Evolutionary conservation across 2,329 filamentous ascomycete species (phyloP).

Genomic region (Pyrenophora graminea): DNA sequence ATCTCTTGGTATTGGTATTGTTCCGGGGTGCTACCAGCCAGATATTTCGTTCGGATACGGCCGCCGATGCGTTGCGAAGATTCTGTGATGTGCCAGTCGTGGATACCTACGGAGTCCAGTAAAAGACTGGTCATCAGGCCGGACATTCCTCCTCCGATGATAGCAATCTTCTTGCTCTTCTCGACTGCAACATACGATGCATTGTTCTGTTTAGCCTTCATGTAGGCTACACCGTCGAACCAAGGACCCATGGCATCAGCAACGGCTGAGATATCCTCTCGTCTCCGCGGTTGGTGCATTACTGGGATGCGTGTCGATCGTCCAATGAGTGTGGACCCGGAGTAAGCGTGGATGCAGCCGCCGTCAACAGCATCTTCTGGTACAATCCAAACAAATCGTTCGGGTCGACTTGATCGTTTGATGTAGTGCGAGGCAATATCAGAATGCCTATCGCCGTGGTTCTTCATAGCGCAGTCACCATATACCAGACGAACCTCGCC

Average conservation of each 20-base stretch:
- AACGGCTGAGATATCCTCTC: slow-evolving; percentile 53
- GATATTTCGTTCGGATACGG: slow-evolving; percentile 66
- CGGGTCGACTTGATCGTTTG: slow-evolving; percentile 45
- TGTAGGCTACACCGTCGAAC: slow-evolving; percentile 67
- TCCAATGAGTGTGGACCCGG: slow-evolving; percentile 47
- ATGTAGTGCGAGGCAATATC: slow-evolving; percentile 48
- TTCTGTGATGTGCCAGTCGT: slow-evolving; percentile 66
- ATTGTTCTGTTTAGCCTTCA: slow-evolving; percentile 59
- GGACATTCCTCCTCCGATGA: slow-evolving; percentile 68
- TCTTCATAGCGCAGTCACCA: slow-evolving; percentile 49
- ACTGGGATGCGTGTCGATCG: slow-evolving; percentile 49
- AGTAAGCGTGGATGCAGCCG: slow-evolving; percentile 54
- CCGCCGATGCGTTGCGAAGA: slow-evolving; percentile 65
- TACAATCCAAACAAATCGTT: slow-evolving; percentile 55
- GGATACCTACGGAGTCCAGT: slow-evolving; percentile 60
- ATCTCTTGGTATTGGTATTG: slow-evolving; percentile 71
- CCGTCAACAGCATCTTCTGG: slow-evolving; percentile 46
- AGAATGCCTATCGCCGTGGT: slow-evolving; percentile 48
- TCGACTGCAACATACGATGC: slow-evolving; percentile 57
- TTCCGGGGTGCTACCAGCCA: slow-evolving; percentile 60
- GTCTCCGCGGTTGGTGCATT: slow-evolving; percentile 39
- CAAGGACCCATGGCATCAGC: slow-evolving; percentile 63
- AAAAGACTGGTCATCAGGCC: slow-evolving; percentile 62
- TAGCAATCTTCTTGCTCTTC: slow-evolving; percentile 64
- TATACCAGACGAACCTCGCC: slow-evolving; percentile 53